Evolutionary conservation across 768 basidiomycete genomes (phyloP).

Genomic region (Kwoniella heveanensis): DNA sequence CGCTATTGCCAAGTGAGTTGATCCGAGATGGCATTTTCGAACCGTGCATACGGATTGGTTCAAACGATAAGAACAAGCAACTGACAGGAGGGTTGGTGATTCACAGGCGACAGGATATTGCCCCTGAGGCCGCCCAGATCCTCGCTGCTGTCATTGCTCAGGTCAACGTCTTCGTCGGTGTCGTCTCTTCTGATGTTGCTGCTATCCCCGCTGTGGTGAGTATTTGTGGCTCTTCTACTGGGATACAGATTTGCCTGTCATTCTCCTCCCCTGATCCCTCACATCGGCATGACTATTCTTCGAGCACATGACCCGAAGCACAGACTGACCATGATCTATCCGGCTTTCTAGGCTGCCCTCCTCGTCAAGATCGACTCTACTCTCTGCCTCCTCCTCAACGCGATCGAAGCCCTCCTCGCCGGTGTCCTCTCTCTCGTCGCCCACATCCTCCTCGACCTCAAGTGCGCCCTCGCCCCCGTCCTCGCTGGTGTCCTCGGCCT

Average conservation of each 20-base stretch:
- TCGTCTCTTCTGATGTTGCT: conserved; percentile 8
- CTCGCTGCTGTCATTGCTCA: conserved; percentile 13
- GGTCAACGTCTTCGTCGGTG: conserved; percentile 15
- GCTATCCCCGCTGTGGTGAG: conserved; percentile 15
- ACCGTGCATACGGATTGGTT: no score
- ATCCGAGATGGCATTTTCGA: no score
- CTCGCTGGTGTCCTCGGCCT: conserved; percentile 20
- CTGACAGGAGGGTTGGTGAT: no score
- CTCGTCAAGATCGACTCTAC: conserved; percentile 14
- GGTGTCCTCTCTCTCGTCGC: conserved; percentile 22
- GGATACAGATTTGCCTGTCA: no score
- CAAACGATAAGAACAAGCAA: no score
- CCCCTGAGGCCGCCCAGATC: conserved; percentile 15
- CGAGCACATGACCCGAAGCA: no score
- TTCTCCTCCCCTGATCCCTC: no score
- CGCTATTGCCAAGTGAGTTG: conserved; percentile 22
- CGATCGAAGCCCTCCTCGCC: conserved; percentile 16
- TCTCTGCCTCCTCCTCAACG: conserved; percentile 12
- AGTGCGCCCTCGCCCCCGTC: conserved; percentile 12
- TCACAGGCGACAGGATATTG: conserved; percentile 11
- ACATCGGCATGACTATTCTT: no score
- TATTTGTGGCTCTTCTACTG: not conserved
- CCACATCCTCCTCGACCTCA: conserved; percentile 11
- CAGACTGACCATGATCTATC: not conserved
- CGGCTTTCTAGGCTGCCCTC: conserved; percentile 1